phyloP scores from a whole-genome alignment of 1,284 basidiomycete species.

The Cryptococcus amylolentus region DNA sequence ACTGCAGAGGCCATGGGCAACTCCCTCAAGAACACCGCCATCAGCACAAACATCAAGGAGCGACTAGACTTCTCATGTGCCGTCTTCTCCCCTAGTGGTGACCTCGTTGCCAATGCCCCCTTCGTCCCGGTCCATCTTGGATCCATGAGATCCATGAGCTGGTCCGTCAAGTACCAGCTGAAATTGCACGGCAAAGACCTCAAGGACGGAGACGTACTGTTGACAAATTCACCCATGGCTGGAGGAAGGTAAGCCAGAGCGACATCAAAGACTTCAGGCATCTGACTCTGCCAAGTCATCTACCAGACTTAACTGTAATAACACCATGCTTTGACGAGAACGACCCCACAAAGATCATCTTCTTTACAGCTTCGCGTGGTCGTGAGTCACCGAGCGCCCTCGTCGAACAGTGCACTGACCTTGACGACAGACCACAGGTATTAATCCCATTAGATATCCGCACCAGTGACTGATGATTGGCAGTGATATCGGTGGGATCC shows the following conservation, averaged over 20 bases:
- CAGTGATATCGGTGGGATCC: constrained; percentile 44
- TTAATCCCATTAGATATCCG: neutral
- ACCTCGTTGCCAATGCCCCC: constrained; percentile 55
- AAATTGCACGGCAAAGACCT: constrained; percentile 38
- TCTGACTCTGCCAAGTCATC: constrained; percentile 13
- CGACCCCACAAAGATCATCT: constrained; percentile 35
- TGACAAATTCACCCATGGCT: constrained; percentile 51
- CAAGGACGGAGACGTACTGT: constrained; percentile 51
- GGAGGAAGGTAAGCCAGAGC: constrained; percentile 24
- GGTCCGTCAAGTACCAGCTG: constrained; percentile 48
- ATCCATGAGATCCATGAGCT: constrained; percentile 45
- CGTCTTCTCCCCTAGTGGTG: constrained; percentile 52
- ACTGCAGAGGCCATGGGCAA: constrained; percentile 56
- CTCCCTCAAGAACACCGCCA: constrained; percentile 53
- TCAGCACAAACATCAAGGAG: constrained; percentile 48
- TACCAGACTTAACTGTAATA: constrained; percentile 42
- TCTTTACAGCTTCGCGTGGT: constrained; percentile 38
- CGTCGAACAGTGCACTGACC: neutral
- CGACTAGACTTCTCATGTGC: constrained; percentile 53
- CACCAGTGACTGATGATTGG: constrained; percentile 15
- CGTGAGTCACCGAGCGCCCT: constrained; percentile 5
- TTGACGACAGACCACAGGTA: constrained; percentile 4
- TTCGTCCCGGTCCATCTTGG: constrained; percentile 56
- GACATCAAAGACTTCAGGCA: neutral
- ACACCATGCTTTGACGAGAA: constrained; percentile 34